These are phyloP conservation scores for Fusarium nygamai DNA, from an alignment of 2,329 filamentous ascomycete species.

Conservation along the genomic window DNA sequence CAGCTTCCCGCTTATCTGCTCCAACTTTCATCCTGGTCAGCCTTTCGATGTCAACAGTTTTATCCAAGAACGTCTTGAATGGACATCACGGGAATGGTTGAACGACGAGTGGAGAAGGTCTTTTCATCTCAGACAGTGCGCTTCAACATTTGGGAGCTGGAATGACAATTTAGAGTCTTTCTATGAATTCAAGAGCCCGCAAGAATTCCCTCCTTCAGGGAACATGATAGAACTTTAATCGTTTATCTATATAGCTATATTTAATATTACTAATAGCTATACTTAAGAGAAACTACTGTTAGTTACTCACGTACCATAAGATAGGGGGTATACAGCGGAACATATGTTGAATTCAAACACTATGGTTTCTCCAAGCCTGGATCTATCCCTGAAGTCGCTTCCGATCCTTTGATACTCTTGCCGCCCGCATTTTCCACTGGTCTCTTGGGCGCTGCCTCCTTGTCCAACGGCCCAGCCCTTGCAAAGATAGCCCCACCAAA, in stretches of 20 bases:
- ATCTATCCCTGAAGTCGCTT: neutral
- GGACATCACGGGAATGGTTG: neutral
- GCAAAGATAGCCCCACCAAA: slow-evolving; percentile 33
- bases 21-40: neutral
- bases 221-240: too few species aligned
- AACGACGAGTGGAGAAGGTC: accelerated
- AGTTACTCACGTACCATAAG: neutral
- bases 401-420: neutral
- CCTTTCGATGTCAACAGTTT: neutral
- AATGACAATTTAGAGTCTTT: neutral
- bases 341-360: neutral
- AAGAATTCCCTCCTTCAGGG: too few species aligned
- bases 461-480: slow-evolving; percentile 22
- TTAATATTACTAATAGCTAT: too few species aligned
- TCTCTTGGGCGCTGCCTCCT: slow-evolving; percentile 9
- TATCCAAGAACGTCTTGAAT: neutral
- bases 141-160: neutral
- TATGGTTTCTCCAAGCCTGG: neutral
- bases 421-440: neutral
- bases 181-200: neutral
- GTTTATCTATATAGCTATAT: too few species aligned
- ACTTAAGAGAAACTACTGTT: neutral
- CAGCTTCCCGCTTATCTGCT: neutral
- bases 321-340: neutral
- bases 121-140: neutral